phyloP scores from a whole-genome alignment of 176 grass and related monocot genomes.

The Musa itinerans region DNA sequence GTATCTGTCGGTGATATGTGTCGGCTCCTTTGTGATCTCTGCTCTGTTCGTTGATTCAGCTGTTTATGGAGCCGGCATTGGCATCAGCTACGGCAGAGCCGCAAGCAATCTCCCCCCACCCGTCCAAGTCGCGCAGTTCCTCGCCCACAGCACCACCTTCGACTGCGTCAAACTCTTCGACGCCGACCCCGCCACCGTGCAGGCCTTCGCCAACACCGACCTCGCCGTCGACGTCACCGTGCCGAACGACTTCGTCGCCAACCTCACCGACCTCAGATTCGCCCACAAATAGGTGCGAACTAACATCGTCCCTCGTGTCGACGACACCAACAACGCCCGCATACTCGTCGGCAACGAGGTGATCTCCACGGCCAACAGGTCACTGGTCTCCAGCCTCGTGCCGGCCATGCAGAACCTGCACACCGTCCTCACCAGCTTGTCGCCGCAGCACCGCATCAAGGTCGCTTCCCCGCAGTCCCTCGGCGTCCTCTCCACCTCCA shows the following conservation, averaged over 20 bases:
- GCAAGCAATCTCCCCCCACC: conserved; percentile 47
- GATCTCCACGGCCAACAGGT: conserved; percentile 45
- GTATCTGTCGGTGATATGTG: too few relatives aligned
- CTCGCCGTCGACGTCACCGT: conserved; percentile 57
- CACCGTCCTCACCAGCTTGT: conserved; percentile 33
- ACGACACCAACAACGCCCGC: conserved; percentile 36
- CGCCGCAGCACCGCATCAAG: conserved; percentile 31
- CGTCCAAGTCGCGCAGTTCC: conserved; percentile 49
- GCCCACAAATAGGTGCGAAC: conserved; percentile 35
- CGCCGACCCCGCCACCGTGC: conserved; percentile 34
- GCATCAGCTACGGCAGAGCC: conserved; percentile 55
- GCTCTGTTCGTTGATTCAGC: neutral
- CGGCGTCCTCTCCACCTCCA: conserved; percentile 40
- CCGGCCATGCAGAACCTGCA: conserved; percentile 75
- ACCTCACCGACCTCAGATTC: conserved; percentile 25
- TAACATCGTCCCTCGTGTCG: conserved; percentile 34
- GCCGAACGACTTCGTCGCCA: conserved; percentile 39
- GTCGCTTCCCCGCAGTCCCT: conserved; percentile 67
- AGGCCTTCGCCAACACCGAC: conserved; percentile 48
- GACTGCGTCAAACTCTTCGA: conserved; percentile 63
- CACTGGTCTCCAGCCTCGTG: conserved; percentile 36
- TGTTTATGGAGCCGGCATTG: conserved; percentile 35
- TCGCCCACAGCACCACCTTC: conserved; percentile 45
- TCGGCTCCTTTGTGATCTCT: neutral
- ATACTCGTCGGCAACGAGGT: conserved; percentile 66